Percentiles rank a stretch among this genome's conserved stretches.
Evolutionary conservation across 179 eudicot species (phyloP).

Genomic region (Beta corolliflora): DNA sequence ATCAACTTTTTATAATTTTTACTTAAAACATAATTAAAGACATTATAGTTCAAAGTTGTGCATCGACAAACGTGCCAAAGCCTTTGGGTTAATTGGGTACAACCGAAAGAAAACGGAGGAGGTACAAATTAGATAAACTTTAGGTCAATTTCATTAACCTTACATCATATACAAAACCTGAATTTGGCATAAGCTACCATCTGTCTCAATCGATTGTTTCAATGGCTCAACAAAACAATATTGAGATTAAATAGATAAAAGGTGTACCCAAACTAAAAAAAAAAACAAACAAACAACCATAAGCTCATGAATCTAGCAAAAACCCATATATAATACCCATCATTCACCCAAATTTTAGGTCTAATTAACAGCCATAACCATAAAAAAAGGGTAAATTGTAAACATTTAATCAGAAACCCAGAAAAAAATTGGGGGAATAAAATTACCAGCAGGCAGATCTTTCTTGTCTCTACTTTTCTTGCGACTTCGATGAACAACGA

Average conservation of each 20-base stretch:
- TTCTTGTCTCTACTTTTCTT: slow-evolving; percentile 55
- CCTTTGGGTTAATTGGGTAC: too few species aligned
- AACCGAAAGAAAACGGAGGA: too few species aligned
- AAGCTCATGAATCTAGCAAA: too few species aligned
- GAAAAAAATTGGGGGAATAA: background rate
- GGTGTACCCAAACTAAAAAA: background rate
- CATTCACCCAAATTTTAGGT: background rate
- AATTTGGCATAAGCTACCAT: background rate
- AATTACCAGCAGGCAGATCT: slow-evolving; percentile 72
- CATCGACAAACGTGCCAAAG: too few species aligned
- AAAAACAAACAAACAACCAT: too few species aligned
- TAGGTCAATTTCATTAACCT: background rate
- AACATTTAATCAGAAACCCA: too few species aligned
- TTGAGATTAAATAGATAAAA: background rate
- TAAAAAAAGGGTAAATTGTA: background rate
- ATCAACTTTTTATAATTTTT: too few species aligned
- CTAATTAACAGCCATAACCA: background rate
- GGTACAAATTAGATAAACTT: too few species aligned
- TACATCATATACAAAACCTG: background rate
- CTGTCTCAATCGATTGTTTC: background rate
- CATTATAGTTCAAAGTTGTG: too few species aligned
- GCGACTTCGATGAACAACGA: slow-evolving; percentile 55
- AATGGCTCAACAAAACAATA: background rate
- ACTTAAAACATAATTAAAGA: too few species aligned
- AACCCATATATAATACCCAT: background rate